Conservation (phyloP, 441 rosid species). For the Populus hybrid region DNA sequence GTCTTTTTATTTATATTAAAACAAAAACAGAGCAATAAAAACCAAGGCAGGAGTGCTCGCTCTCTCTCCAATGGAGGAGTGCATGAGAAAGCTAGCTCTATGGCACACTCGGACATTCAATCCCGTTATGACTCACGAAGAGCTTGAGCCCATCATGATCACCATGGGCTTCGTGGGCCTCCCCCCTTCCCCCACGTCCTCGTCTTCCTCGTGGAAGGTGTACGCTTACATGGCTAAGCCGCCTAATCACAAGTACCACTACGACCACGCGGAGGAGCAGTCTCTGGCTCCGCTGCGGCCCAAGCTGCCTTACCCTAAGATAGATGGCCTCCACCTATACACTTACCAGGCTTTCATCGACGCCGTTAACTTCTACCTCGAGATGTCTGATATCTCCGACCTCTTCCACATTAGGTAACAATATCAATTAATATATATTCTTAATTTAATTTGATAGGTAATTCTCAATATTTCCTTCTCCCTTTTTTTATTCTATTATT, state of each 20-base stretch:
- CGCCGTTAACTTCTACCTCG: constrained; percentile 46
- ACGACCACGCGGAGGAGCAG: neutral
- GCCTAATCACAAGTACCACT: neutral
- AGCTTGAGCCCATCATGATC: constrained; percentile 51
- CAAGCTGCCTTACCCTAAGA: constrained; percentile 45
- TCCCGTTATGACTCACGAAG: constrained; percentile 54
- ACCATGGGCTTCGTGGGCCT: constrained; percentile 47
- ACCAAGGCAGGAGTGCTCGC: neutral
- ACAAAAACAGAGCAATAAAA: neutral
- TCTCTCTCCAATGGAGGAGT: constrained; percentile 17
- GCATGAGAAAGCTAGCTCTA: constrained; percentile 50
- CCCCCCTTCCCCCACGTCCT: constrained; percentile 13
- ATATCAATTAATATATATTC: neutral
- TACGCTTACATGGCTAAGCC: constrained; percentile 27
- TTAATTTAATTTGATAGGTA: neutral
- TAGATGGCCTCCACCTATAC: constrained; percentile 53
- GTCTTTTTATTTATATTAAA: neutral
- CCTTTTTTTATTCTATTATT: neutral
- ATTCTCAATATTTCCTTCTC: neutral
- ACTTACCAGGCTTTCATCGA: constrained; percentile 55
- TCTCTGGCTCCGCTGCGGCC: constrained; percentile 27
- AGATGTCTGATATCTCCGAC: constrained; percentile 38
- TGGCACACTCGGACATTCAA: constrained; percentile 31
- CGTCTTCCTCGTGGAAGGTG: constrained; percentile 34
- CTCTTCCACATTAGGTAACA: constrained; percentile 48